phyloP scores from a whole-genome alignment of 2,329 filamentous ascomycete species.

The Botrytis porri region DNA sequence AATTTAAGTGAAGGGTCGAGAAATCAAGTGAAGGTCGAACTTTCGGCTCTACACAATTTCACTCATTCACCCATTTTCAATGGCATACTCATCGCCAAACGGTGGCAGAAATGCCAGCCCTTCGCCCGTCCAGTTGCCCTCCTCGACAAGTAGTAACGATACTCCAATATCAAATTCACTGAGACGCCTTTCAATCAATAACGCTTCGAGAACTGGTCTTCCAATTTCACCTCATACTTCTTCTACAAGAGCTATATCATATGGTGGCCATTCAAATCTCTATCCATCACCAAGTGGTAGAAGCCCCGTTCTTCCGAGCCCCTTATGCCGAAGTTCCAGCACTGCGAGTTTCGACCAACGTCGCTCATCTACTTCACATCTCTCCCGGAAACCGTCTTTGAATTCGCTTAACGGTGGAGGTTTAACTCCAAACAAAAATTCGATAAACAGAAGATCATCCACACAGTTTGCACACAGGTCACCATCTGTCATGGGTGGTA shows the following conservation, averaged over 20 bases:
- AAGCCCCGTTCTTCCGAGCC: constrained; percentile 29
- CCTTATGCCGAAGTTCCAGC: constrained; percentile 42
- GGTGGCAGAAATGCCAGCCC: constrained; percentile 22
- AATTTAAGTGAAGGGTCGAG: constrained; percentile 11
- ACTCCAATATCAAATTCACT: constrained; percentile 39
- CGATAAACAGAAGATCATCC: constrained; percentile 43
- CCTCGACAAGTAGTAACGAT: constrained; percentile 28
- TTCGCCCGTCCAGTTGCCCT: constrained; percentile 19
- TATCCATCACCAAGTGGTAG: constrained; percentile 32
- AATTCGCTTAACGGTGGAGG: constrained; percentile 43
- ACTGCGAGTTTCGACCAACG: constrained; percentile 43
- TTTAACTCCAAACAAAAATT: constrained; percentile 39
- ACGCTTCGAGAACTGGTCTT: constrained; percentile 25
- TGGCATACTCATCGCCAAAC: constrained; percentile 20
- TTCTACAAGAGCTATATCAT: constrained; percentile 17
- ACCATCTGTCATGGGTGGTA: constrained; percentile 38
- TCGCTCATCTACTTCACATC: constrained; percentile 42
- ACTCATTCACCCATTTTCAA: constrained; percentile 8
- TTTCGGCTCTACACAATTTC: constrained; percentile 12
- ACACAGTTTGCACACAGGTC: constrained; percentile 40
- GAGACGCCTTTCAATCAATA: constrained; percentile 41
- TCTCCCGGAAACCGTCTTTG: constrained; percentile 44
- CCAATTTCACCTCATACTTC: constrained; percentile 24
- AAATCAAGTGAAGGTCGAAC: constrained; percentile 15
- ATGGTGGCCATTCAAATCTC: constrained; percentile 22